These are phyloP conservation scores for Phaeosphaeriaceae sp. DNA, from an alignment of 2,329 filamentous ascomycete species.

Conservation along the genomic window DNA sequence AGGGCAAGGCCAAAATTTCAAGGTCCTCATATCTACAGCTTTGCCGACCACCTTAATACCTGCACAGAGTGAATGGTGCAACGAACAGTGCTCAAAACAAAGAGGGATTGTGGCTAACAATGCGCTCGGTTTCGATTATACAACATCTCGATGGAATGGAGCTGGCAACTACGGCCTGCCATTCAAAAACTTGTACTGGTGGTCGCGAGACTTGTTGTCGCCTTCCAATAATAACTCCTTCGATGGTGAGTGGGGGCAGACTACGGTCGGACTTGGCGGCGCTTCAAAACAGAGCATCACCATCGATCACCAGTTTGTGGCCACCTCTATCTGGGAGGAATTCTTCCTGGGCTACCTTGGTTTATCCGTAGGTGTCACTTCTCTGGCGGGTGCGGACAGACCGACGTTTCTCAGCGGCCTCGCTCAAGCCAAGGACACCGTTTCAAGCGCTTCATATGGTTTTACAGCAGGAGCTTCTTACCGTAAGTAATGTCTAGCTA, in stretches of 20 bases:
- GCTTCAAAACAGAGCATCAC: slow-evolving; percentile 20
- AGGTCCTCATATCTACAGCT: slow-evolving; percentile 42
- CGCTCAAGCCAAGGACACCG: slow-evolving; percentile 4
- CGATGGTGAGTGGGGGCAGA: slow-evolving; percentile 23
- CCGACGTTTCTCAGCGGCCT: slow-evolving; percentile 33
- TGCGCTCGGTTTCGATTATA: slow-evolving; percentile 24
- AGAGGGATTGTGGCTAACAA: slow-evolving; percentile 35
- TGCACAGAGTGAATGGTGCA: slow-evolving; percentile 33
- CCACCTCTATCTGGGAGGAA: slow-evolving; percentile 18
- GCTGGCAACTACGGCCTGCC: slow-evolving; percentile 24
- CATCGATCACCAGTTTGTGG: slow-evolving; percentile 26
- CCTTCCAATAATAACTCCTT: slow-evolving; percentile 9
- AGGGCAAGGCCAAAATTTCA: slow-evolving; percentile 45
- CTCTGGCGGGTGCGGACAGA: slow-evolving; percentile 8
- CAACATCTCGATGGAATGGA: slow-evolving; percentile 23
- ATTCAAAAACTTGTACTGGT: slow-evolving; percentile 21
- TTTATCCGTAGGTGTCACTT: slow-evolving; percentile 21
- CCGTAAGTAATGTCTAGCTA: slow-evolving; percentile 32
- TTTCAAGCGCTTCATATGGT: slow-evolving; percentile 39
- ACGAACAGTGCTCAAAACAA: slow-evolving; percentile 30
- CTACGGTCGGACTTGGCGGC: slow-evolving; percentile 37
- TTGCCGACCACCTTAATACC: slow-evolving; percentile 34
- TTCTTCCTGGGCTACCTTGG: slow-evolving; percentile 44
- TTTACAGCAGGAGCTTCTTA: slow-evolving; percentile 46
- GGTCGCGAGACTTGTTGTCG: slow-evolving; percentile 8